Evolutionary conservation across 768 basidiomycete genomes (phyloP).

Genomic region (Scleroderma citrinum): DNA sequence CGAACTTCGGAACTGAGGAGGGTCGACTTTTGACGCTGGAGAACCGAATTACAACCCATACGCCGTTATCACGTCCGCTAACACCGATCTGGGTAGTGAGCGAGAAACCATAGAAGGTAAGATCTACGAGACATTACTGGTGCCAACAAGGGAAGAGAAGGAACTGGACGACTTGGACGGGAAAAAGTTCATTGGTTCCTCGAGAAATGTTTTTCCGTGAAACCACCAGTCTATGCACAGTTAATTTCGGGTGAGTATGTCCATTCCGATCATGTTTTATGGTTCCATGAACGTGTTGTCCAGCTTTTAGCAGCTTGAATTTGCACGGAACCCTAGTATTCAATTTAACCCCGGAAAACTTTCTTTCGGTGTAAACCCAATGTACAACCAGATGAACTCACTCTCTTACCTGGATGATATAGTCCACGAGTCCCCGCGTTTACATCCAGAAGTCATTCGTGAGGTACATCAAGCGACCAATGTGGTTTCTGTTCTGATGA

Average conservation of each 20-base stretch:
- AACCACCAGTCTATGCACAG: not conserved
- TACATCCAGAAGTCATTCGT: conserved; percentile 27
- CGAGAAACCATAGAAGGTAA: conserved; percentile 26
- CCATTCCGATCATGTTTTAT: not conserved
- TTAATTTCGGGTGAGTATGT: conserved; percentile 22
- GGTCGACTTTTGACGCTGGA: no score
- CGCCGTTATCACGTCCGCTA: no score
- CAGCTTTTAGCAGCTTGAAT: conserved; percentile 38
- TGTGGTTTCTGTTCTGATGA: conserved; percentile 5
- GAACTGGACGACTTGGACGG: conserved; percentile 22
- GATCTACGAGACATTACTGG: conserved; percentile 31
- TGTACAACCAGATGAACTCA: conserved; percentile 46
- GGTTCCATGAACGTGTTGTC: not conserved
- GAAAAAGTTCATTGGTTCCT: conserved; percentile 33
- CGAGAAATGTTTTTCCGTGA: conserved; percentile 21
- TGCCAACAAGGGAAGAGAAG: conserved; percentile 28
- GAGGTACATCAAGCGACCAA: conserved; percentile 20
- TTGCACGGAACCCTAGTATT: conserved; percentile 37
- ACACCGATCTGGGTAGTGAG: conserved; percentile 21
- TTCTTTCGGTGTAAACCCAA: conserved; percentile 39
- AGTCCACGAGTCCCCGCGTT: conserved; percentile 39
- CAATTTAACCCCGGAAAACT: conserved; percentile 46
- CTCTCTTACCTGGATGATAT: conserved; percentile 54
- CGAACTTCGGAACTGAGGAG: no score
- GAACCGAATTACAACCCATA: no score